These are phyloP conservation scores for Leishmania aethiopica DNA, from an alignment of 208 protist genomes.

Conservation along the genomic window DNA sequence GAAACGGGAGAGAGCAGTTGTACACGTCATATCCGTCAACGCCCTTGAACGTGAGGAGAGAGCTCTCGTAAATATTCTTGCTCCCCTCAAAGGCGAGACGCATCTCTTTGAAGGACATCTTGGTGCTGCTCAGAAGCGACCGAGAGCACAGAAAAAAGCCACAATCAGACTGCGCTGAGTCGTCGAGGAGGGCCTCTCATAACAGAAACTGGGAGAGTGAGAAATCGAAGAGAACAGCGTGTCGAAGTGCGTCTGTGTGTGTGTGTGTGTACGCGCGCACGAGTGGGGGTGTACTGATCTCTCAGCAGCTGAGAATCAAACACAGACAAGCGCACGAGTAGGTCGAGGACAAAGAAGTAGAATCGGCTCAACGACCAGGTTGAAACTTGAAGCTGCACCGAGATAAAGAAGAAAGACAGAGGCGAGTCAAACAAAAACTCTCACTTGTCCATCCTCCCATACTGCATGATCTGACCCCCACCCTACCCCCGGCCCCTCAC, in stretches of 20 bases:
- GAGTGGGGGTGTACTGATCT: neutral
- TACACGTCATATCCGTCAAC: constrained; percentile 47
- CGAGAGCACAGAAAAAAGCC: neutral
- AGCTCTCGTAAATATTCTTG: constrained; percentile 38
- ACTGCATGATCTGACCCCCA: neutral
- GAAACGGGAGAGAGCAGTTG: constrained; percentile 47
- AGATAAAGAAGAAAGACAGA: neutral
- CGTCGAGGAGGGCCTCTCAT: neutral
- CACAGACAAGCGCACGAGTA: too few relatives aligned
- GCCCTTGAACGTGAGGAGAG: constrained; percentile 44
- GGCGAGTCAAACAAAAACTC: neutral
- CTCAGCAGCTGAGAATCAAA: neutral
- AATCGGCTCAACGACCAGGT: neutral
- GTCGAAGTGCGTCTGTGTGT: neutral
- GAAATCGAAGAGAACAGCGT: neutral
- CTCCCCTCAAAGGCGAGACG: constrained; percentile 23
- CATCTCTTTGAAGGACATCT: constrained; percentile 16
- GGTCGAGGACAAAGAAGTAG: too few relatives aligned
- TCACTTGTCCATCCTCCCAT: neutral
- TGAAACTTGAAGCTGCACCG: neutral
- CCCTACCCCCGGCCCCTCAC: neutral
- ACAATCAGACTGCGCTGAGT: neutral
- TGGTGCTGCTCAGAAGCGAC: neutral
- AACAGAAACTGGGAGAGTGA: neutral
- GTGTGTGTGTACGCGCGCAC: neutral